Evolutionary conservation across 2,329 filamentous ascomycete species (phyloP), one percentile per base, ranked within the genome.

Genomic region (Cladosporium velox): DNA sequence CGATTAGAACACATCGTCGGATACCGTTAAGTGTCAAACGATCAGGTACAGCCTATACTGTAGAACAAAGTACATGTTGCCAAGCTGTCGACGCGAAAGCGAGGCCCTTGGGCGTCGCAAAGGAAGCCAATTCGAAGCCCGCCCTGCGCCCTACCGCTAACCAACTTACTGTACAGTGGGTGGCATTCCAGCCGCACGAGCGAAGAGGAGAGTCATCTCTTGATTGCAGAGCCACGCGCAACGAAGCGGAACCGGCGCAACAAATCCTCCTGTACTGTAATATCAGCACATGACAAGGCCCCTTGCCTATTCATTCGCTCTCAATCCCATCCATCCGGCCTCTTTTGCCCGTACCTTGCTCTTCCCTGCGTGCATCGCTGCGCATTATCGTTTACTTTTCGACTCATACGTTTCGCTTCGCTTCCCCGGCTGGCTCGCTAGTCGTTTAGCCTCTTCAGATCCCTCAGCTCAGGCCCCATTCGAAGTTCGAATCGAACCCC

Each of bases 21-120:
- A 58, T 58, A 58, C 55, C n/a, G 18, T 47, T 47, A 47, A 5
- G n/a, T 21, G 26, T 21, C 52, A 55, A 34, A 30, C 34, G 21
- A 58, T 49, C 18, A 52, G 12, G 44, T 21, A 30, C 57, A 41
- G 54, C 24, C 30, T 32, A 32, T 41, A 41, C 35, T 34, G 18
- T 49, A 58, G 55, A 58, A 28, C 21, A 54, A 55, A 32, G 38
- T 55, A 44, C 51, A 51, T 64, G 30, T 32, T 10, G 61, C 61
- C 61, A 64, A 64, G 61, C 24, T 30, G 30, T 18, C 26, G n/a
- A 63, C 38, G 60, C 60, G 60, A 63, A 63, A 54, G 61, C 61
- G 51, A 55, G 61, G 15, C 30, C 6, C 6, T 8, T 32, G 30
- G 30, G 30, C 12, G 21, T 61, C 41, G 47, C 59, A 41, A 28